phyloP scores from a whole-genome alignment of 257 asterid species.

The Fraxinus americana region DNA sequence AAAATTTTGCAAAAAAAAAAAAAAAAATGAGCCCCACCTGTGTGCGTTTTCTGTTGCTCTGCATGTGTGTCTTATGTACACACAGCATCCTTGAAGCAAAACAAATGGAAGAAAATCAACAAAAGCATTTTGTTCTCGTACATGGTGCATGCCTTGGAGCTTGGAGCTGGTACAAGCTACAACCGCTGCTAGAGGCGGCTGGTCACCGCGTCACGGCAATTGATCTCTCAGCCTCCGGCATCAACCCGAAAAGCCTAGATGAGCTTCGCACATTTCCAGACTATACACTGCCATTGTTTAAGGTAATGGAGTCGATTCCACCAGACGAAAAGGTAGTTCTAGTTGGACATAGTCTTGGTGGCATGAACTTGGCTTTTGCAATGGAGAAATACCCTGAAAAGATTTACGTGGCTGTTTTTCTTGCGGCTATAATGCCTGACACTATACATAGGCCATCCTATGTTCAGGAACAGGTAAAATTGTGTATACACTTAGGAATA shows the following conservation, averaged over 20 bases:
- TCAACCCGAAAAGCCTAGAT: background rate
- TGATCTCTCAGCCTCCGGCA: slow-evolving; percentile 29
- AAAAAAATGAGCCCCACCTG: too few species aligned
- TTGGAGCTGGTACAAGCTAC: slow-evolving; percentile 30
- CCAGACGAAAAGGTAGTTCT: slow-evolving; percentile 14
- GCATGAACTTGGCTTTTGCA: slow-evolving; percentile 28
- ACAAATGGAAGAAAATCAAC: background rate
- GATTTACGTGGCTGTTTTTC: slow-evolving; percentile 15
- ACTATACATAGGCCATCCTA: background rate
- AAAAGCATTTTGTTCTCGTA: slow-evolving; percentile 25
- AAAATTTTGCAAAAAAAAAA: too few species aligned
- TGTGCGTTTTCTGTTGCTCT: too few species aligned
- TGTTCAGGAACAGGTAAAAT: background rate
- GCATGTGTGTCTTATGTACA: too few species aligned
- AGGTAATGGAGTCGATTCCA: slow-evolving; percentile 17
- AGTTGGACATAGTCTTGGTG: slow-evolving; percentile 29
- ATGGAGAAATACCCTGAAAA: slow-evolving; percentile 26
- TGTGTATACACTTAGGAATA: too few species aligned
- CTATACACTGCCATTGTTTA: background rate
- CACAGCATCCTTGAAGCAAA: too few species aligned
- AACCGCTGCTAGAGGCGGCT: slow-evolving; percentile 10
- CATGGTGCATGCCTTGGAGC: slow-evolving; percentile 32
- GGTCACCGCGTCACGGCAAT: slow-evolving; percentile 23
- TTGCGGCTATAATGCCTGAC: slow-evolving; percentile 23
- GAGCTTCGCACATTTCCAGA: slow-evolving; percentile 15